Conservation (phyloP, 1,284 basidiomycete species). For the Apiotrichum laibachii region DNA sequence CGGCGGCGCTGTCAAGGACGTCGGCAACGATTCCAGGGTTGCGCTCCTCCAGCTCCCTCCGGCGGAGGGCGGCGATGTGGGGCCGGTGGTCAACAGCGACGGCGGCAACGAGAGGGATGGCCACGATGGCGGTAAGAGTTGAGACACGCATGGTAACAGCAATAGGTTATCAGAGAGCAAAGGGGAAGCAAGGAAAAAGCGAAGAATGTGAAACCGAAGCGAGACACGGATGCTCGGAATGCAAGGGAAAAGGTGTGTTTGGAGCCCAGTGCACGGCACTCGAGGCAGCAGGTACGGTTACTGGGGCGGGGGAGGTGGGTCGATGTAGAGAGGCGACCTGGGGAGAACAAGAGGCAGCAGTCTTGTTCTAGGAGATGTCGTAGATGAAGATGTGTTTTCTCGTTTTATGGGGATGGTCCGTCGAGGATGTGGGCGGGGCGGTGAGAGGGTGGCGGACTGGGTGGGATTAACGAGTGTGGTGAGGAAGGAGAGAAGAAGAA, state of each 20-base stretch:
- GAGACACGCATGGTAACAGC: conserved; percentile 8
- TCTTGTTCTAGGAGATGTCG: too few species aligned
- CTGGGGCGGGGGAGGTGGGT: not conserved
- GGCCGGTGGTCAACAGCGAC: not conserved
- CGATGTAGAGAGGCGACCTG: not conserved
- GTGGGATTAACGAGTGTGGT: conserved; percentile 4
- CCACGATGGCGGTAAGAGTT: conserved; percentile 2
- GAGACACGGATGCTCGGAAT: not conserved
- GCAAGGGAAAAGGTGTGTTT: not conserved
- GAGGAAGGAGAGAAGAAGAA: not conserved
- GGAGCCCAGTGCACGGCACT: not conserved
- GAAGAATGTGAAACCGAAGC: not conserved
- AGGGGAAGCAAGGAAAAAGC: not conserved
- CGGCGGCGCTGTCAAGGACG: not conserved
- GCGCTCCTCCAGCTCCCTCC: not conserved
- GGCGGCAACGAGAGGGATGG: conserved; percentile 6
- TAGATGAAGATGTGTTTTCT: too few species aligned
- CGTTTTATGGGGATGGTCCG: too few species aligned
- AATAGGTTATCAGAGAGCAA: not conserved
- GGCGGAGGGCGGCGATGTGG: not conserved
- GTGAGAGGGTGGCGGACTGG: not conserved
- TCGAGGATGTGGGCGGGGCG: too few species aligned
- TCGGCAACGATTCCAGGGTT: not conserved
- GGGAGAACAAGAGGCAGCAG: too few species aligned
- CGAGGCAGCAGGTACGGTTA: not conserved